Base-by-base conservation (phyloP, 306 rosid species). In the Oxytropis ochrocephala region DNA sequence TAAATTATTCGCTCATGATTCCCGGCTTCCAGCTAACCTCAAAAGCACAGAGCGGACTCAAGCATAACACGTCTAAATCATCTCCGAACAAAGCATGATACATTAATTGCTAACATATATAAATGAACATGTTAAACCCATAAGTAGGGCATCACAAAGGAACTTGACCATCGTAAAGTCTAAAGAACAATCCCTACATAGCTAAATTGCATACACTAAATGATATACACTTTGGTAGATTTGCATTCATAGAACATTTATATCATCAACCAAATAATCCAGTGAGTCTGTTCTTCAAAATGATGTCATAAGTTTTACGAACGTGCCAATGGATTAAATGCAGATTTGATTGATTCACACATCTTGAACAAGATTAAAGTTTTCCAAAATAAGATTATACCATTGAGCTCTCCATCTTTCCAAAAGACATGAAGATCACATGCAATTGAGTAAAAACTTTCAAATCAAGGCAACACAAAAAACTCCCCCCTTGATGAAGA, bases 381-480 rank as follows among this genome's bases (percentile, higher is more conserved):
- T 54, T 54, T 12, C 71, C 42, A 64, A 47, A 39, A 64, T 44
- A 42, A 8, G 42, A 74, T 44, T 12, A 47, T 24, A 11, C 35
- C 19, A 50, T 13, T 49, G 70, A 49, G 35, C 41, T 5, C 43
- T 44, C 17, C 24, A 12, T 44, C 48, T 32, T 30, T 11, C n/a
- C 29, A 7, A 11, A 19, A 21, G 42, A 47, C 36, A 47, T 11
- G 30, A 5, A 44, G 24, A 13, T 48, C 41, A 59, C 29, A 14
- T 47, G 51, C 67, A 58, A 71, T 35, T 33, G 44, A 19, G 42
- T 2, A 49, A 36, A 49, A 60, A 27, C 49, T 60, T 36, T 17
- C 19, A 60, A 61, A 48, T 60, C 61, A 56, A 33, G 11, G 76
- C n/a, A 21, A 60, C 51, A 35, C 8, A 72, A 59, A 59, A 42